A percentile compares a stretch with the other conserved stretches of the same genome.
phyloP scores from a whole-genome alignment of 352 stramenopile genomes.

The Globisporangium iwayamae region DNA sequence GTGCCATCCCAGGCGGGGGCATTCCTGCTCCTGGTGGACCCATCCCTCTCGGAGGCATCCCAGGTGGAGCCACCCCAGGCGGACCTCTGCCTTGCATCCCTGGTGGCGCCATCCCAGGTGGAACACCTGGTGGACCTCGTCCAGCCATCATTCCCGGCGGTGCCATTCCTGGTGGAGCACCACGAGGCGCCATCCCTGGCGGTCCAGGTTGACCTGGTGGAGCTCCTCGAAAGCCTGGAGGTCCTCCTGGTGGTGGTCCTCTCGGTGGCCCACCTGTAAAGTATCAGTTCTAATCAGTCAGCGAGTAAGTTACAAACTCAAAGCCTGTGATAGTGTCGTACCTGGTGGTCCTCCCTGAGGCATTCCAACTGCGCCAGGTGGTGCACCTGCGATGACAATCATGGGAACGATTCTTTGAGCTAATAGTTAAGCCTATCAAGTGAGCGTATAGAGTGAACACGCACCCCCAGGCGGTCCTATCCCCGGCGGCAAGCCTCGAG shows the following conservation, averaged over 20 bases:
- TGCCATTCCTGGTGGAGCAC: conserved; percentile 11
- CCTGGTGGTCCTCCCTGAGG: conserved; percentile 27
- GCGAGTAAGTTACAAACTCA: not conserved
- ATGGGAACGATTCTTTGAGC: not conserved
- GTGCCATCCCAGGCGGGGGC: not conserved
- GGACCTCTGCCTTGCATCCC: not conserved
- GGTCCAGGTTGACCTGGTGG: conserved; percentile 31
- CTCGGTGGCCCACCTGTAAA: conserved; percentile 15
- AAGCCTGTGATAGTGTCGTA: not conserved
- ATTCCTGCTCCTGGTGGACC: conserved; percentile 18
- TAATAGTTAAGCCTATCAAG: not conserved
- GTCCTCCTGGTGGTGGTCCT: conserved; percentile 15
- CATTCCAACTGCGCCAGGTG: conserved; percentile 23
- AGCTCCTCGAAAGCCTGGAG: conserved; percentile 26
- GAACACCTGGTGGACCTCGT: not conserved
- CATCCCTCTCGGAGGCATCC: conserved; percentile 6
- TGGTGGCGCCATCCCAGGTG: conserved; percentile 1
- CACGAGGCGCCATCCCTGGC: conserved; percentile 6
- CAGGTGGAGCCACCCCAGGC: conserved; percentile 2
- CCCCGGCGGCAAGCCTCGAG: conserved; percentile 11
- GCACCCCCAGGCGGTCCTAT: conserved; percentile 13
- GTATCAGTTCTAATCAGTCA: not conserved
- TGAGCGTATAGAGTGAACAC: not conserved
- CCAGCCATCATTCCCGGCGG: not conserved
- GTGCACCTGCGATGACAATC: conserved; percentile 15